These are phyloP conservation scores for Sequoiadendron giganteum DNA, from an alignment of 75 land plant genomes.

Conservation along the genomic window DNA sequence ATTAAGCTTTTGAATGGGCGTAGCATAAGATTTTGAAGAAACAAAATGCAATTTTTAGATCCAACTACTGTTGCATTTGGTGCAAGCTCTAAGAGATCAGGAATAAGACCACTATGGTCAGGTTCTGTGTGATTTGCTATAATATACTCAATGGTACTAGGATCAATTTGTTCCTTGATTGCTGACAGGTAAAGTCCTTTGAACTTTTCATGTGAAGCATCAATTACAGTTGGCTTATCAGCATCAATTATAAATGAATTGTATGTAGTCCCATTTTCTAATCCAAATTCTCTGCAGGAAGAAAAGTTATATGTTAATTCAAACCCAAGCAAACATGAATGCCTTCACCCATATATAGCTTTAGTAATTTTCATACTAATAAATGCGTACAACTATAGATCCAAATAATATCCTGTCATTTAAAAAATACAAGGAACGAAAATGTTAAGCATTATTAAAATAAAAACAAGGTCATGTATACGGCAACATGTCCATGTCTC, in stretches of 20 bases:
- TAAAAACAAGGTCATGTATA: background rate
- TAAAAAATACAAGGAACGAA: background rate
- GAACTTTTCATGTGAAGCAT: constrained; percentile 61
- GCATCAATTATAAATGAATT: constrained; percentile 51
- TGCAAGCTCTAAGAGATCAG: constrained; percentile 46
- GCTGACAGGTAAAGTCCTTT: constrained; percentile 43
- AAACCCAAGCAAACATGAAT: background rate
- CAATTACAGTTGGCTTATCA: constrained; percentile 45
- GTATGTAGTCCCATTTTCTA: constrained; percentile 57
- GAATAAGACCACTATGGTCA: constrained; percentile 54
- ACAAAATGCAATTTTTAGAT: constrained; percentile 48
- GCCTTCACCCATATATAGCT: background rate
- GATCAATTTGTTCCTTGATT: constrained; percentile 44
- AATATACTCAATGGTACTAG: constrained; percentile 36
- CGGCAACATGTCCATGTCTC: background rate
- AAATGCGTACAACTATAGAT: background rate
- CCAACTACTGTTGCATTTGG: constrained; percentile 53
- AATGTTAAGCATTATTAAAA: background rate
- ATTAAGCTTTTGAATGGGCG: constrained; percentile 47
- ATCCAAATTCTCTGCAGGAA: constrained; percentile 48
- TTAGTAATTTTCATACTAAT: background rate
- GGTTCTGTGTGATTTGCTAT: constrained; percentile 58
- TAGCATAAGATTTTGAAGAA: constrained; percentile 44
- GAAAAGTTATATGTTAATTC: background rate
- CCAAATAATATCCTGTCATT: background rate